A percentile compares a stretch with the other conserved stretches of the same genome.
phyloP scores from a whole-genome alignment of 306 rosid species.

The Prunus mongolica region DNA sequence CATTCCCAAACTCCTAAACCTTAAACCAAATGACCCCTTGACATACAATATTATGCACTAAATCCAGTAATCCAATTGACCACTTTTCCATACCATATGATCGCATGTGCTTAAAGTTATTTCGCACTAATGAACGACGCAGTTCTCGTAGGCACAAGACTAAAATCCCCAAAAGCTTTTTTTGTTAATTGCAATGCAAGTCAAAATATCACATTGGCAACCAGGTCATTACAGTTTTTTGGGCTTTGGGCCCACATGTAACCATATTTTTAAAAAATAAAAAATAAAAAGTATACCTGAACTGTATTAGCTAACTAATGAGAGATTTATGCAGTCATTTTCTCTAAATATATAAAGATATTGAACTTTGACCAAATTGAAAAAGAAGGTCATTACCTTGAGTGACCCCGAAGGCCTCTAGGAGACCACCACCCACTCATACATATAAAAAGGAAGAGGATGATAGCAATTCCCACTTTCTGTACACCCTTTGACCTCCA shows the following conservation, averaged over 20 bases:
- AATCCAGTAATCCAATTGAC: too few relatives aligned
- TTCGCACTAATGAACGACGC: too few relatives aligned
- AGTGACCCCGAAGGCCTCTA: slow-evolving; percentile 28
- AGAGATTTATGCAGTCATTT: not conserved
- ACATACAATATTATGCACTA: too few relatives aligned
- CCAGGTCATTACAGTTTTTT: not conserved
- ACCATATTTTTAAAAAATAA: not conserved
- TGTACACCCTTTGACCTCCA: slow-evolving; percentile 39
- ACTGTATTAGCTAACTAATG: not conserved
- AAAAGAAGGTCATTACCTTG: not conserved
- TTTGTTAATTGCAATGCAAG: too few relatives aligned
- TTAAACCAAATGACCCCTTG: too few relatives aligned
- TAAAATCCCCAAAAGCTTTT: too few relatives aligned
- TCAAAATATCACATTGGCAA: too few relatives aligned
- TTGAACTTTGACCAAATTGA: not conserved
- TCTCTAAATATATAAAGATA: not conserved
- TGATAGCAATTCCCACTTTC: slow-evolving; percentile 34
- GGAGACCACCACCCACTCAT: slow-evolving; percentile 36
- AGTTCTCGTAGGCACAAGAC: too few relatives aligned
- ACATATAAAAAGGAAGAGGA: slow-evolving; percentile 17
- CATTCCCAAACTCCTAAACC: too few relatives aligned
- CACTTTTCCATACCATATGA: too few relatives aligned
- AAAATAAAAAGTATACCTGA: too few relatives aligned
- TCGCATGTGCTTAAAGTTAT: too few relatives aligned
- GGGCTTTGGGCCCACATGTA: not conserved